Percentiles rank a stretch among this genome's conserved stretches.
Conservation (phyloP, 352 stramenopile species). For the Pythium utonaiense region DNA sequence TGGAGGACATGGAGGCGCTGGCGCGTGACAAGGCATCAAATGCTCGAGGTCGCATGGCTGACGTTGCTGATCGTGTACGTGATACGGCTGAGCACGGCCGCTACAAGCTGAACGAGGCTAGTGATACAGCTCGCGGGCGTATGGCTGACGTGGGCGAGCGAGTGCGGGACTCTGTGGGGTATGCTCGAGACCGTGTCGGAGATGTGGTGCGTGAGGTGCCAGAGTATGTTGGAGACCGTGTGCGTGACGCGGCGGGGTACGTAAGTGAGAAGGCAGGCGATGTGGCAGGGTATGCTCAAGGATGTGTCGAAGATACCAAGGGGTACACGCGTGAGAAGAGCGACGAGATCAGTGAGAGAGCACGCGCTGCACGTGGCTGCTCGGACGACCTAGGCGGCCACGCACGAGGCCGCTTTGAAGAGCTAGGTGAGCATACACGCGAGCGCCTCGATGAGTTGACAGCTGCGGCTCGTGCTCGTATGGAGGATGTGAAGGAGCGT, state of each 20-base stretch:
- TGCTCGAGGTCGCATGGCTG: background rate
- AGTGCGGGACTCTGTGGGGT: constrained; percentile 19
- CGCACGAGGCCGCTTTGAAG: constrained; percentile 23
- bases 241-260: constrained; percentile 21
- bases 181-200: constrained; percentile 25
- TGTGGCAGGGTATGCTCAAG: constrained; percentile 11
- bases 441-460: constrained; percentile 36
- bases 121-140: constrained; percentile 29
- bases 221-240: constrained; percentile 29
- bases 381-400: constrained; percentile 20
- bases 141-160: constrained; percentile 23
- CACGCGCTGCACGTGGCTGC: constrained; percentile 14
- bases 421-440: constrained; percentile 28
- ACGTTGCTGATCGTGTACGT: background rate
- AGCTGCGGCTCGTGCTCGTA: constrained; percentile 12
- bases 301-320: background rate
- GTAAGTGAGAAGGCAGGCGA: constrained; percentile 18
- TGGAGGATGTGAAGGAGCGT: constrained; percentile 52
- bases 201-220: constrained; percentile 25
- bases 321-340: constrained; percentile 9
- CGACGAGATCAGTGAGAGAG: constrained; percentile 20
- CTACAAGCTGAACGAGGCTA: constrained; percentile 30
- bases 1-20: constrained; percentile 15
- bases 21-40: background rate
- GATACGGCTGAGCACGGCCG: background rate